These are phyloP conservation scores for Chaetomiaceae sp. DNA, from an alignment of 2,329 filamentous ascomycete species.

Conservation along the genomic window DNA sequence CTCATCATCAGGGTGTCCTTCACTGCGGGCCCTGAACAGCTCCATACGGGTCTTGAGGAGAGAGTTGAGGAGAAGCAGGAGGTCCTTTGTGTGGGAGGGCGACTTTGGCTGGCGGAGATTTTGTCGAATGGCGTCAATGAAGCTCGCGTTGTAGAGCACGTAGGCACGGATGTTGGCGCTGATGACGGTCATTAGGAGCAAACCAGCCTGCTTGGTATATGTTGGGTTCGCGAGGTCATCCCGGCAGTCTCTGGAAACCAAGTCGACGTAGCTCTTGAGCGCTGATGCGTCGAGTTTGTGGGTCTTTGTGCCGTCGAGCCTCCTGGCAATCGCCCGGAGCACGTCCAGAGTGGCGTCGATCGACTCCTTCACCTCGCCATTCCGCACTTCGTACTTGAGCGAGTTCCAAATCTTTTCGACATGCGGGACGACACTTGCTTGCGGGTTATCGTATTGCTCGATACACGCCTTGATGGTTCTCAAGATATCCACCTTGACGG, in stretches of 20 bases:
- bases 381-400: slow-evolving; percentile 60
- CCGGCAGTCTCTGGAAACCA: slow-evolving; percentile 49
- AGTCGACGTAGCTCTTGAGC: slow-evolving; percentile 38
- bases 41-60: slow-evolving; percentile 44
- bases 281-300: slow-evolving; percentile 23
- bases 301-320: slow-evolving; percentile 35
- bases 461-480: slow-evolving; percentile 52
- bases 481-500: slow-evolving; percentile 56
- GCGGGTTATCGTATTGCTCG: slow-evolving; percentile 42
- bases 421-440: slow-evolving; percentile 45
- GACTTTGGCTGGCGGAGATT: slow-evolving; percentile 49
- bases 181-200: slow-evolving; percentile 47
- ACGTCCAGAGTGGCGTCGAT: slow-evolving; percentile 53
- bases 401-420: slow-evolving; percentile 51
- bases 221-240: slow-evolving; percentile 49
- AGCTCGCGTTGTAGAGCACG: slow-evolving; percentile 40
- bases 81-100: slow-evolving; percentile 45
- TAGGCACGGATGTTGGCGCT: slow-evolving; percentile 47
- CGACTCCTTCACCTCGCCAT: slow-evolving; percentile 54
- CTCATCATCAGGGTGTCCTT: slow-evolving; percentile 32
- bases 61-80: slow-evolving; percentile 48
- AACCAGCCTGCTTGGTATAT: slow-evolving; percentile 49
- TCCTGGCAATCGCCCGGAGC: slow-evolving; percentile 44
- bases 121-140: slow-evolving; percentile 45
- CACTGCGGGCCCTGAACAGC: slow-evolving; percentile 30